These are phyloP conservation scores for Penicillium cataractarum DNA, from an alignment of 495 filamentous ascomycete genomes.

Conservation along the genomic window DNA sequence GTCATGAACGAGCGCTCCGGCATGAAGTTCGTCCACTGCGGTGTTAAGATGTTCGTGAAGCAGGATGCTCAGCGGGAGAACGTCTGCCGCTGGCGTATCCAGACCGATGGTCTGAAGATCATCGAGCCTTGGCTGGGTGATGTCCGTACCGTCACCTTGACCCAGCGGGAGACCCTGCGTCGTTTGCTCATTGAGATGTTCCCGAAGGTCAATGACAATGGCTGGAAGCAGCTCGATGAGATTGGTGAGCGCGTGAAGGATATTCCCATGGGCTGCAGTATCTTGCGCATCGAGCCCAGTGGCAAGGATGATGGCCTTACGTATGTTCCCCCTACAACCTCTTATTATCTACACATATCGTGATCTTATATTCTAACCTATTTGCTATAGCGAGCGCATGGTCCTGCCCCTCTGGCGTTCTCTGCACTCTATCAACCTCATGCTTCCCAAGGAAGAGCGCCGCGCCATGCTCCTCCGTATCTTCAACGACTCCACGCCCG, in stretches of 20 bases:
- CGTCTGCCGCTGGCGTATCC: conserved; percentile 91
- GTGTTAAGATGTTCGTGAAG: conserved; percentile 98
- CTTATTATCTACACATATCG: not conserved
- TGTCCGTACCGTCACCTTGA: conserved; percentile 71
- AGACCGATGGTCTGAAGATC: conserved; percentile 88
- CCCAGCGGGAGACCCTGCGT: conserved; percentile 73
- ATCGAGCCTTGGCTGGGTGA: conserved; percentile 86
- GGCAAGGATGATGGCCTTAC: conserved; percentile 69
- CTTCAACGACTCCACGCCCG: conserved; percentile 79
- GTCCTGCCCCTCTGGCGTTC: conserved; percentile 91
- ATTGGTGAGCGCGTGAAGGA: conserved; percentile 82
- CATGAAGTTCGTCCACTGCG: conserved; percentile 94
- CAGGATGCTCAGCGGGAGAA: conserved; percentile 86
- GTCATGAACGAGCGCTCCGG: conserved; percentile 80
- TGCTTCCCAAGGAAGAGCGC: conserved; percentile 96
- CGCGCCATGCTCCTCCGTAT: conserved; percentile 88
- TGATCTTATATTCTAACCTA: conserved; percentile 19
- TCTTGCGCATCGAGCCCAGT: conserved; percentile 77
- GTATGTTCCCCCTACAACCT: conserved; percentile 35
- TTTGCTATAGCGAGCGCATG: conserved; percentile 65
- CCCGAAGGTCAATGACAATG: conserved; percentile 70
- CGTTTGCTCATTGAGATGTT: conserved; percentile 93
- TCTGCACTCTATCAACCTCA: conserved; percentile 83
- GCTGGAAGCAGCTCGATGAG: conserved; percentile 77
- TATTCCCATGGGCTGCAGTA: conserved; percentile 88